Conservation (phyloP, 2,329 filamentous ascomycete species). For the Myotisia sp. region DNA sequence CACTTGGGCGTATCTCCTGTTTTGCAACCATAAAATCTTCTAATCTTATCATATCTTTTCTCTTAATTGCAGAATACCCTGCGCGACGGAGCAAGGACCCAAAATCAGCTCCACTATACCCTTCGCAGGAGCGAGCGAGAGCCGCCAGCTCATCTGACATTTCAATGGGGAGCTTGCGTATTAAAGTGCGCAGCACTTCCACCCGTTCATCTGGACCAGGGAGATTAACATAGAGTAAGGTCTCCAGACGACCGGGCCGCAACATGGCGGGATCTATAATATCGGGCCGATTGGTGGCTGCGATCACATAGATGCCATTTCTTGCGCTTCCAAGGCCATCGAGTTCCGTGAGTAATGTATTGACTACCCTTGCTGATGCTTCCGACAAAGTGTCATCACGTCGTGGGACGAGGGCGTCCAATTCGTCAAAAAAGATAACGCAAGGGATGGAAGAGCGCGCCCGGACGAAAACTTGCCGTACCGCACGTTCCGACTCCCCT, state of each 20-base stretch:
- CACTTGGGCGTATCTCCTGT: constrained; percentile 33
- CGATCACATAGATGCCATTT: constrained; percentile 82
- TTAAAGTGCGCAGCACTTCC: constrained; percentile 63
- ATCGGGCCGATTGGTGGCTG: constrained; percentile 86
- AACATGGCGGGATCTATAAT: constrained; percentile 96
- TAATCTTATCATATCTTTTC: constrained; percentile 34
- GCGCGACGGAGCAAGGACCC: constrained; percentile 45
- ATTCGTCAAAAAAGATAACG: constrained; percentile 95
- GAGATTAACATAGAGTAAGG: constrained; percentile 75
- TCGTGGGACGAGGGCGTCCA: constrained; percentile 79
- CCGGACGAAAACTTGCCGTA: constrained; percentile 80
- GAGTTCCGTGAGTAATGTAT: constrained; percentile 84
- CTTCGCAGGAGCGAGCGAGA: constrained; percentile 58
- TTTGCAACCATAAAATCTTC: constrained; percentile 31
- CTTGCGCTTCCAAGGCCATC: constrained; percentile 65
- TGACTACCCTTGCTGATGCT: constrained; percentile 77
- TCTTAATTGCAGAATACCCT: constrained; percentile 41
- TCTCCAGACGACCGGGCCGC: constrained; percentile 76
- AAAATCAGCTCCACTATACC: constrained; percentile 61
- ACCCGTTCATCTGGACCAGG: constrained; percentile 65
- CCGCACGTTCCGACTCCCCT: constrained; percentile 84
- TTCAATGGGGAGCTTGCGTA: constrained; percentile 38
- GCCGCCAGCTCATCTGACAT: constrained; percentile 42
- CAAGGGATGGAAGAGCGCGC: constrained; percentile 78
- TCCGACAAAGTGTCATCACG: constrained; percentile 68